Percentiles rank a stretch among this genome's conserved stretches.
These are phyloP conservation scores for Botryotinia globosa DNA, from an alignment of 2,329 filamentous ascomycete genomes.

Conservation along the genomic window DNA sequence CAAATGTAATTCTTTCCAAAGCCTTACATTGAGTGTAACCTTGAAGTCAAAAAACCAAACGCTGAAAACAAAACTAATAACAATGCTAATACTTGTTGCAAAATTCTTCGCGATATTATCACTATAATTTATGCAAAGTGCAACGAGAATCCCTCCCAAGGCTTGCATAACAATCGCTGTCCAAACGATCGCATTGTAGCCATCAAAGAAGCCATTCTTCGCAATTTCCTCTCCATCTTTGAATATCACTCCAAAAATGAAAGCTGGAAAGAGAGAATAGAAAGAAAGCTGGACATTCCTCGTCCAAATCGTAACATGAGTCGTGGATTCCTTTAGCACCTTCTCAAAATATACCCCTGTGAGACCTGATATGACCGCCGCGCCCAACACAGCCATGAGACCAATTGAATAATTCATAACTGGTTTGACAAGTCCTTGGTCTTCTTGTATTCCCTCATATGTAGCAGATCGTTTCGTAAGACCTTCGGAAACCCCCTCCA, in stretches of 20 bases:
- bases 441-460: constrained; percentile 80
- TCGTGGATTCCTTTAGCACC: constrained; percentile 79
- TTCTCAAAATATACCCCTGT: constrained; percentile 90
- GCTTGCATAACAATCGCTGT: constrained; percentile 79
- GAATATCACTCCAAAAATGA: constrained; percentile 81
- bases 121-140: constrained; percentile 75
- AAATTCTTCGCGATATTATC: constrained; percentile 94
- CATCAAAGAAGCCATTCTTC: constrained; percentile 85
- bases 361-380: constrained; percentile 77
- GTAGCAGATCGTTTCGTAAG: constrained; percentile 75
- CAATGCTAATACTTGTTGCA: constrained; percentile 86
- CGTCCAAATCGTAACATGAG: constrained; percentile 80
- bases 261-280: constrained; percentile 86
- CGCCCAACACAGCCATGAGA: constrained; percentile 71
- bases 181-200: constrained; percentile 93
- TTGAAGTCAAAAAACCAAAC: constrained; percentile 81
- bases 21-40: constrained; percentile 67
- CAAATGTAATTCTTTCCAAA: neutral
- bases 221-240: constrained; percentile 83
- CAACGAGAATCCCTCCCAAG: constrained; percentile 77
- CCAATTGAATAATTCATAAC: constrained; percentile 77
- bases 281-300: constrained; percentile 93
- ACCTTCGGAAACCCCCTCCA: constrained; percentile 44
- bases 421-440: constrained; percentile 49
- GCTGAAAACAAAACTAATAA: constrained; percentile 82